These are phyloP conservation scores for Tolypocladium capitatum DNA, from an alignment of 2,329 filamentous ascomycete species.

Conservation along the genomic window DNA sequence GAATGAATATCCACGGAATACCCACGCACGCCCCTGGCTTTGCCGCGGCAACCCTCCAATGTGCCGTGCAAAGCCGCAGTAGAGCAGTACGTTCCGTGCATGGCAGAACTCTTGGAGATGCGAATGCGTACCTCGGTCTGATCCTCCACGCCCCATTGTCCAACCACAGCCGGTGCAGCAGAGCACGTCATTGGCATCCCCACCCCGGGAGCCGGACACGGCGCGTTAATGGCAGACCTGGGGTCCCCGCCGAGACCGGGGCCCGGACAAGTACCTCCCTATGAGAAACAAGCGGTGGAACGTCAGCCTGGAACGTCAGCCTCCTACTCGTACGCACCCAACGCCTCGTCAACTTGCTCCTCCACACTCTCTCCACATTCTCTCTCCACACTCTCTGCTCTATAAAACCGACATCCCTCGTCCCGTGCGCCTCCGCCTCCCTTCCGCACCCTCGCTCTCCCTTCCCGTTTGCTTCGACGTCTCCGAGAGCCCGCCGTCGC, in stretches of 20 bases:
- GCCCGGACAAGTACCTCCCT: background rate
- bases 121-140: too few species aligned
- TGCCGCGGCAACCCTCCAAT: too few species aligned
- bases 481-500: background rate
- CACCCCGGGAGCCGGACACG: background rate
- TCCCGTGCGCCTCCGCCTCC: background rate
- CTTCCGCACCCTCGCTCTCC: background rate
- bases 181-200: background rate
- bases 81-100: too few species aligned
- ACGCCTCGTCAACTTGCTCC: background rate
- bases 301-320: too few species aligned
- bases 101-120: too few species aligned
- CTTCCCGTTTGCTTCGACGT: background rate
- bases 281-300: background rate
- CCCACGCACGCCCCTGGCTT: too few species aligned
- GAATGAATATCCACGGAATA: too few species aligned
- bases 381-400: background rate
- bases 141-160: too few species aligned
- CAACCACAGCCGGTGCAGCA: background rate
- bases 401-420: background rate
- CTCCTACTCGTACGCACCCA: too few species aligned
- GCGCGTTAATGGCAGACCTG: background rate
- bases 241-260: background rate
- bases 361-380: too few species aligned
- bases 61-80: too few species aligned